Percentiles rank a stretch among this genome's conserved stretches.
Conservation (phyloP, 164 flowering plant species). For the Vitis riparia region DNA sequence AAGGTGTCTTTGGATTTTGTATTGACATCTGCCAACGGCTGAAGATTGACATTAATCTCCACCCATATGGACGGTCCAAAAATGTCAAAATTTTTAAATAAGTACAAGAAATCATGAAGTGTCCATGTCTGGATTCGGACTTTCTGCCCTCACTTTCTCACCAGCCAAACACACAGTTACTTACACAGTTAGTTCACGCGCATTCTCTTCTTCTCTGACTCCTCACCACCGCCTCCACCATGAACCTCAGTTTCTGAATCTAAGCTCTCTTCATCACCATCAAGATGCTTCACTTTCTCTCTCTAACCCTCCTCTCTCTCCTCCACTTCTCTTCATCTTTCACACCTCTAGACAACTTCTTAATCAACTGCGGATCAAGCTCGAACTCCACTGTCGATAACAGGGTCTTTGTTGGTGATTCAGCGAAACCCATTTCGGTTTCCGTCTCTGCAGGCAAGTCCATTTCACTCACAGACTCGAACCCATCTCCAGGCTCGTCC, state of each 20-base stretch:
- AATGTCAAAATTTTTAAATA: neutral
- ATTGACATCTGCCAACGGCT: too few species aligned
- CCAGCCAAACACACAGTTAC: too few species aligned
- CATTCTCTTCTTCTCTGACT: neutral
- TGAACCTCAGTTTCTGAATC: neutral
- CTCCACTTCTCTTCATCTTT: slow-evolving; percentile 26
- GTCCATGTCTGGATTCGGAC: too few species aligned
- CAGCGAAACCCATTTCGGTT: slow-evolving; percentile 24
- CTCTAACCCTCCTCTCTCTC: slow-evolving; percentile 20
- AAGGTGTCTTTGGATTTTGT: too few species aligned
- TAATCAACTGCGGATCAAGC: slow-evolving; percentile 49
- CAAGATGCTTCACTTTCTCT: slow-evolving; percentile 13
- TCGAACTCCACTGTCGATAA: slow-evolving; percentile 21
- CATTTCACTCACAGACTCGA: slow-evolving; percentile 31
- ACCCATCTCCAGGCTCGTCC: slow-evolving; percentile 38
- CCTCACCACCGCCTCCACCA: neutral
- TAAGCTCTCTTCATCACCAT: neutral
- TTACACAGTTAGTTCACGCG: too few species aligned
- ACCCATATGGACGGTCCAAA: neutral
- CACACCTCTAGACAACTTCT: slow-evolving; percentile 40
- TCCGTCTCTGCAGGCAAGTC: slow-evolving; percentile 30
- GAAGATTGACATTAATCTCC: neutral
- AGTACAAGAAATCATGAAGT: too few species aligned
- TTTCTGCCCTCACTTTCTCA: too few species aligned
- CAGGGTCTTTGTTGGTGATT: slow-evolving; percentile 43